Percentiles rank a stretch among this genome's conserved stretches.
These are phyloP conservation scores for Podaxis sp. DNA, from an alignment of 768 basidiomycete genomes.

Conservation along the genomic window DNA sequence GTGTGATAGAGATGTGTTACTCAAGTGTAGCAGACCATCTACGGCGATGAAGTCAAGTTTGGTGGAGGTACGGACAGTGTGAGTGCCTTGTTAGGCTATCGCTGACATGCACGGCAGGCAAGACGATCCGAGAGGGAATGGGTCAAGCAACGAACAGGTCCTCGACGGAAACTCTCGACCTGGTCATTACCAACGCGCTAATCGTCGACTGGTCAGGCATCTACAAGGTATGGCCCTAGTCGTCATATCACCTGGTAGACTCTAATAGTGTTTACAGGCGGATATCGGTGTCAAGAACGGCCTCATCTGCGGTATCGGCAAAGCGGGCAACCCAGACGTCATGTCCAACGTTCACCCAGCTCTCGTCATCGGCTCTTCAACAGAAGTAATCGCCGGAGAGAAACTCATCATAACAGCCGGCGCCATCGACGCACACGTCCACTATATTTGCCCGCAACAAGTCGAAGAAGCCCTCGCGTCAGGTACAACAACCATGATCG, in stretches of 20 bases:
- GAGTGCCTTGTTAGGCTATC: not conserved
- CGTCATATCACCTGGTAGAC: not conserved
- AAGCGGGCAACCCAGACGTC: slow-evolving; percentile 94
- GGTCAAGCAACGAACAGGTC: slow-evolving; percentile 82
- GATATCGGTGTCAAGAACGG: slow-evolving; percentile 93
- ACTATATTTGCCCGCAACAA: slow-evolving; percentile 95
- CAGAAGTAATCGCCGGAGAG: slow-evolving; percentile 96
- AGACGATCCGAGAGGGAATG: slow-evolving; percentile 95
- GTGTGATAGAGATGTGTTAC: not conserved
- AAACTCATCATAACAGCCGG: slow-evolving; percentile 93
- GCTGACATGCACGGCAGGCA: slow-evolving; percentile 49
- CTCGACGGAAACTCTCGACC: slow-evolving; percentile 72
- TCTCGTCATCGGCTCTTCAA: slow-evolving; percentile 85
- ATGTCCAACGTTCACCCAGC: slow-evolving; percentile 76
- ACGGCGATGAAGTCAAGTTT: slow-evolving; percentile 98
- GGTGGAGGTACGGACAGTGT: slow-evolving; percentile 68
- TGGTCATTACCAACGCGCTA: slow-evolving; percentile 94
- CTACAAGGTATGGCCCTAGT: slow-evolving; percentile 66
- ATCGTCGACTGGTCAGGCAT: slow-evolving; percentile 96
- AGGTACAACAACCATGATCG: slow-evolving; percentile 92
- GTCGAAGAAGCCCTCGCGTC: slow-evolving; percentile 81
- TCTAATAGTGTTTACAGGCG: slow-evolving; percentile 51
- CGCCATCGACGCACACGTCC: slow-evolving; percentile 87
- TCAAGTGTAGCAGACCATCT: slow-evolving; percentile 56
- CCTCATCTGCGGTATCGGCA: slow-evolving; percentile 85